phyloP scores from a whole-genome alignment of 176 grass and related monocot genomes.

The Melocanna baccifera region DNA sequence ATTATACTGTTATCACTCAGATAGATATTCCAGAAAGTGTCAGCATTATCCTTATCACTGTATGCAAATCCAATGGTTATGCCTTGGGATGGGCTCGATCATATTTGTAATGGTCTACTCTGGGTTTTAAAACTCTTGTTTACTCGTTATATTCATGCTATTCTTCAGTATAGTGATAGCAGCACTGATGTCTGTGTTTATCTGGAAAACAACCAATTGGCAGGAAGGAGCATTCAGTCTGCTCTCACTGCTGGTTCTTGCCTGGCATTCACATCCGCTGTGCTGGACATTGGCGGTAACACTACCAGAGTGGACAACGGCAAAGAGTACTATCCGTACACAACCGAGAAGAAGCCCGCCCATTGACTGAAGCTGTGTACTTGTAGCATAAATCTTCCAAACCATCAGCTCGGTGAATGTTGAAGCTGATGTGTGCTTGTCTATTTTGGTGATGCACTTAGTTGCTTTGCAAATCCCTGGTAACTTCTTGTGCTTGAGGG shows the following conservation, averaged over 20 bases:
- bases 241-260: constrained; percentile 67
- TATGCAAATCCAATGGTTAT: background rate
- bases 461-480: constrained; percentile 31
- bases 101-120: background rate
- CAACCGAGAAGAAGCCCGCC: constrained; percentile 63
- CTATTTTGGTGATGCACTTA: constrained; percentile 35
- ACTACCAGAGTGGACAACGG: constrained; percentile 79
- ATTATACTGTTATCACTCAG: background rate
- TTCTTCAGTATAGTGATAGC: background rate
- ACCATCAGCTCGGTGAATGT: constrained; percentile 43
- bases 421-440: constrained; percentile 18
- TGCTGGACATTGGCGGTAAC: constrained; percentile 71
- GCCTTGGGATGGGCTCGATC: background rate
- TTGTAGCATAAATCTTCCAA: constrained; percentile 33
- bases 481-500: constrained; percentile 24
- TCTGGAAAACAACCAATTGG: constrained; percentile 13
- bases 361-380: constrained; percentile 38
- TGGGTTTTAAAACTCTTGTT: background rate
- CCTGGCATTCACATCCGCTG: constrained; percentile 70
- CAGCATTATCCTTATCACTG: background rate
- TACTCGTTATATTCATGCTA: background rate
- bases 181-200: background rate
- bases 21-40: background rate
- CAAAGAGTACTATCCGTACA: constrained; percentile 71
- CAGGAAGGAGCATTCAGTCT: constrained; percentile 80